Evolutionary conservation across 139 green algal genomes (phyloP).

Genomic region (Tetratostichococcus sp.): DNA sequence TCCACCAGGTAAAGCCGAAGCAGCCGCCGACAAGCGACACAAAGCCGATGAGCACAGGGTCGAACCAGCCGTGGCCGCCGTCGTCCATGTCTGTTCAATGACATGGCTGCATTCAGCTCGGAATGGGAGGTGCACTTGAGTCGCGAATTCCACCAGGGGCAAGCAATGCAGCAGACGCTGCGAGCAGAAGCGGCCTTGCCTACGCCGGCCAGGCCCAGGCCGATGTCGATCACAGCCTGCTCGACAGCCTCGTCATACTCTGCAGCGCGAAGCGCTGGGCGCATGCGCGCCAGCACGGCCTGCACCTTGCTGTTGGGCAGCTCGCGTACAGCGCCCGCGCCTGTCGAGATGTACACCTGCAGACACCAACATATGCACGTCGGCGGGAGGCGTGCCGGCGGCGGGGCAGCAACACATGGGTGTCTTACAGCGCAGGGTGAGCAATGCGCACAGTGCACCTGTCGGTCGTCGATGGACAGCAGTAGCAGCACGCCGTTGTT

Average conservation of each 20-base stretch:
- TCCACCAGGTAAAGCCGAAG: background rate
- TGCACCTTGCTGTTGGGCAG: conserved; percentile 26
- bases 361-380: too few species aligned
- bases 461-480: conserved; percentile 47
- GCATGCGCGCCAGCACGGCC: conserved; percentile 36
- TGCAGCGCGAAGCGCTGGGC: conserved; percentile 22
- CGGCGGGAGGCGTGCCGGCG: too few species aligned
- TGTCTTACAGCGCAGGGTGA: too few species aligned
- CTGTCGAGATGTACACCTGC: conserved; percentile 44
- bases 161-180: too few species aligned
- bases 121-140: too few species aligned
- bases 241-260: conserved; percentile 48
- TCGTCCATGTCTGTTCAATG: background rate
- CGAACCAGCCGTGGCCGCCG: background rate
- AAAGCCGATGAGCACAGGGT: background rate
- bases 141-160: too few species aligned
- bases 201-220: conserved; percentile 38
- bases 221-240: conserved; percentile 40
- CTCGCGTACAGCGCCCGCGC: conserved; percentile 9
- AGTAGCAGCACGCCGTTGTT: conserved; percentile 66
- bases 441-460: conserved; percentile 23
- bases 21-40: background rate
- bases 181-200: too few species aligned
- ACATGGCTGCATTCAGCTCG: too few species aligned
- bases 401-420: too few species aligned